These are phyloP conservation scores for Torulaspora pretoriensis DNA, from an alignment of 1,139 yeast genomes.

Conservation along the genomic window DNA sequence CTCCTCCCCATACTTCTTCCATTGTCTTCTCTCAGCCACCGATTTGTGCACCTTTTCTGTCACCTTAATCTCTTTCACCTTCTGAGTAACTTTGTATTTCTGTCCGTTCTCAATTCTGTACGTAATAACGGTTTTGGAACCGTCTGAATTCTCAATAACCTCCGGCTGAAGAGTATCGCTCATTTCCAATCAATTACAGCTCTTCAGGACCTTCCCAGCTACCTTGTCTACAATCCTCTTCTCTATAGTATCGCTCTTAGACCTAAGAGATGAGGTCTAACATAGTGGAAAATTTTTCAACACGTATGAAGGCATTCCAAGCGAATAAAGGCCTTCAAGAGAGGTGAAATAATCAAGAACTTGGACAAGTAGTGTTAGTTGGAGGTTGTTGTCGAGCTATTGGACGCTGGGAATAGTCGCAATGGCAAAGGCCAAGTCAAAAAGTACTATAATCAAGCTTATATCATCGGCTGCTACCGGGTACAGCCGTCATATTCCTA, in stretches of 20 bases:
- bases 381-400: neutral
- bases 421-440: slow-evolving; percentile 44
- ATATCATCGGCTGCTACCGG: slow-evolving; percentile 87
- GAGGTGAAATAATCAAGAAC: neutral
- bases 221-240: too few relatives aligned
- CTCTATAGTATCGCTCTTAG: neutral
- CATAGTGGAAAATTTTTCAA: slow-evolving; percentile 7
- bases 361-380: too few relatives aligned
- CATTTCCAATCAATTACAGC: slow-evolving; percentile 17
- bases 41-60: slow-evolving; percentile 77
- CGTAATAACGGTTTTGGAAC: slow-evolving; percentile 82
- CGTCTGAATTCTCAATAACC: slow-evolving; percentile 74
- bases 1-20: slow-evolving; percentile 84
- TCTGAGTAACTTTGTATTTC: slow-evolving; percentile 83
- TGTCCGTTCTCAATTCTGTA: slow-evolving; percentile 77
- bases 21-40: slow-evolving; percentile 67
- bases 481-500: slow-evolving; percentile 68
- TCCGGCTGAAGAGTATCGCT: slow-evolving; percentile 59
- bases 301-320: slow-evolving; percentile 4
- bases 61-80: slow-evolving; percentile 68
- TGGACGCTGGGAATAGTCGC: neutral
- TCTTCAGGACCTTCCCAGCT: neutral
- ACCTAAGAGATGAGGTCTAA: slow-evolving; percentile 1
- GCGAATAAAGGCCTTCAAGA: slow-evolving; percentile 1
- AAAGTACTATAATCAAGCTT: slow-evolving; percentile 58